A percentile compares a stretch with the other conserved stretches of the same genome.
Evolutionary conservation across 768 basidiomycete genomes (phyloP).

Genomic region (Pleurotus salmoneostramineus): DNA sequence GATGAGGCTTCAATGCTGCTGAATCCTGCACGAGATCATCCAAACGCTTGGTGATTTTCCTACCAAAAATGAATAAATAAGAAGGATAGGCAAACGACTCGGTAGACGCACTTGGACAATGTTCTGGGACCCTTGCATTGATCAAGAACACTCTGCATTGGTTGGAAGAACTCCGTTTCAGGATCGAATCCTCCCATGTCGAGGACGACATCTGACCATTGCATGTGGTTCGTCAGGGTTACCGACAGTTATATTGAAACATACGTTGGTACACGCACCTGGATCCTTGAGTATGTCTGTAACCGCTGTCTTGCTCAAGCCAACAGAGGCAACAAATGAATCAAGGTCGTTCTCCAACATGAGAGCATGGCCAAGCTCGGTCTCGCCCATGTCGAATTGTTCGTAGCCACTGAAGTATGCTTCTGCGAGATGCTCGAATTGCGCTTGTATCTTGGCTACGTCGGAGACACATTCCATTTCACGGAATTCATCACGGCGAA

Average conservation of each 20-base stretch:
- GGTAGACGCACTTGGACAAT: conserved; percentile 62
- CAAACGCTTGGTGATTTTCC: conserved; percentile 84
- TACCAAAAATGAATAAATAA: conserved; percentile 22
- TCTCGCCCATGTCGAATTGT: conserved; percentile 79
- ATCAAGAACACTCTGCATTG: conserved; percentile 78
- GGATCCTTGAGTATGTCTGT: conserved; percentile 70
- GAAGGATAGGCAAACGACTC: not conserved
- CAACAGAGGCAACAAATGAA: conserved; percentile 89
- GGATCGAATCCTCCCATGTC: conserved; percentile 77
- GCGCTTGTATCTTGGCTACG: conserved; percentile 82
- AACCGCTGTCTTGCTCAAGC: conserved; percentile 84
- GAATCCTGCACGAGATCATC: conserved; percentile 76
- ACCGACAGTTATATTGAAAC: not conserved
- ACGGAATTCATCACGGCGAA: conserved; percentile 86
- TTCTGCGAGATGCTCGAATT: conserved; percentile 90
- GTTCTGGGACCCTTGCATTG: conserved; percentile 79
- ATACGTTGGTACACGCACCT: conserved; percentile 37
- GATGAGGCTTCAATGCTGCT: conserved; percentile 64
- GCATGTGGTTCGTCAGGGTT: not conserved
- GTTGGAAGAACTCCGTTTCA: conserved; percentile 72
- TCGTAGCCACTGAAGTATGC: conserved; percentile 81
- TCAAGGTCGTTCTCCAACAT: conserved; percentile 91
- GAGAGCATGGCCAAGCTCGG: conserved; percentile 77
- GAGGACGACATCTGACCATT: conserved; percentile 55
- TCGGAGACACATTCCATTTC: conserved; percentile 94